phyloP scores from a whole-genome alignment of 257 asterid genomes.

The Nicotiana tabacum region DNA sequence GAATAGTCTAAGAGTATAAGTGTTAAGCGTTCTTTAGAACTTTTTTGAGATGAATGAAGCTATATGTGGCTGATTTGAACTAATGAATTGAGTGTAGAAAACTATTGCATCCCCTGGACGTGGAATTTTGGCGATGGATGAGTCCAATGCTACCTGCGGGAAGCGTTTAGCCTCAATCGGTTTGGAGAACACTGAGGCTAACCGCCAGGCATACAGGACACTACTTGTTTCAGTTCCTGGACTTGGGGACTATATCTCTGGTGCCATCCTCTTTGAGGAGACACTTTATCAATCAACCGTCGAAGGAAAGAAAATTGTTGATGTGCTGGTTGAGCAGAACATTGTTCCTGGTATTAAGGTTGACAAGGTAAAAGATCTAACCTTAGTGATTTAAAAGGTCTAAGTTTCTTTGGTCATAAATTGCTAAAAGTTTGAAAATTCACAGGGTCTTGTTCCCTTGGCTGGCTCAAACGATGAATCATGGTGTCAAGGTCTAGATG shows the following conservation, averaged over 20 bases:
- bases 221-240: constrained; percentile 61
- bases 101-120: constrained; percentile 74
- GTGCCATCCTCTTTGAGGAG: constrained; percentile 70
- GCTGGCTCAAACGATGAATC: constrained; percentile 71
- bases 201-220: constrained; percentile 65
- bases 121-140: constrained; percentile 72
- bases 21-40: neutral
- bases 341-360: constrained; percentile 70
- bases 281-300: constrained; percentile 63
- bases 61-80: neutral
- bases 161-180: constrained; percentile 72
- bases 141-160: constrained; percentile 74
- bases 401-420: neutral
- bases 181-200: constrained; percentile 66
- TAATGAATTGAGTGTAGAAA: constrained; percentile 32
- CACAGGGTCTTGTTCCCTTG: constrained; percentile 72
- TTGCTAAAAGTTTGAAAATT: neutral
- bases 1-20: neutral
- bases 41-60: neutral
- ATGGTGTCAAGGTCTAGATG: constrained; percentile 86
- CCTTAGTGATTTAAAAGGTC: neutral
- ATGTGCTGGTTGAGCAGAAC: constrained; percentile 56
- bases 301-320: constrained; percentile 68
- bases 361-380: constrained; percentile 41
- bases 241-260: constrained; percentile 58